These are phyloP conservation scores for Tricholoma sp. DNA, from an alignment of 768 basidiomycete genomes.

Conservation along the genomic window DNA sequence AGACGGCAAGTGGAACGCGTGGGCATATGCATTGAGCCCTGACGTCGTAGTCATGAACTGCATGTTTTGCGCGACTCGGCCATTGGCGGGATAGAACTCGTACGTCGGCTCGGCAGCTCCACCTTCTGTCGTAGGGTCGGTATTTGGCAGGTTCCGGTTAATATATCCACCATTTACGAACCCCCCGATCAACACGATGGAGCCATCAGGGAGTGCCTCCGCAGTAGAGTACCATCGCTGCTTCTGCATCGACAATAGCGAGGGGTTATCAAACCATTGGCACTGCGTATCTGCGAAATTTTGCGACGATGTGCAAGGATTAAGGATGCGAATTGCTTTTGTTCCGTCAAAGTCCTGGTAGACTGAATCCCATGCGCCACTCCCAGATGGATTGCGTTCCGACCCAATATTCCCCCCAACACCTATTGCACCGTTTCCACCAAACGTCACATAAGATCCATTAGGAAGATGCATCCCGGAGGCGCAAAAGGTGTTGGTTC, in stretches of 20 bases:
- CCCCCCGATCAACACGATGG: slow-evolving; percentile 76
- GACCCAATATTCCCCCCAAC: slow-evolving; percentile 57
- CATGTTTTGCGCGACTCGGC: slow-evolving; percentile 46
- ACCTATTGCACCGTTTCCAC: slow-evolving; percentile 73
- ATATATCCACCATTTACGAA: slow-evolving; percentile 77
- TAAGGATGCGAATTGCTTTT: slow-evolving; percentile 77
- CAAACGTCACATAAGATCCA: slow-evolving; percentile 69
- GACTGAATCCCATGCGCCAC: slow-evolving; percentile 52
- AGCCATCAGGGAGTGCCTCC: slow-evolving; percentile 72
- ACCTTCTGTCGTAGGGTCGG: slow-evolving; percentile 57
- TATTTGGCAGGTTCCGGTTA: slow-evolving; percentile 72
- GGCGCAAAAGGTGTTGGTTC: slow-evolving; percentile 75
- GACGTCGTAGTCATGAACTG: slow-evolving; percentile 69
- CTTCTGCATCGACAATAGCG: slow-evolving; percentile 59
- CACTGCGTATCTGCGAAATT: slow-evolving; percentile 48
- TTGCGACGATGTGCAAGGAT: slow-evolving; percentile 57
- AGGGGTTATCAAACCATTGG: slow-evolving; percentile 69
- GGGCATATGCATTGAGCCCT: slow-evolving; percentile 75
- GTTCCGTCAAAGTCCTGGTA: slow-evolving; percentile 84
- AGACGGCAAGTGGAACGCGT: slow-evolving; percentile 68
- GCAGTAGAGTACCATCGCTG: slow-evolving; percentile 77
- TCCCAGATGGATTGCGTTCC: slow-evolving; percentile 38
- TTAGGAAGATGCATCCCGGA: slow-evolving; percentile 82
- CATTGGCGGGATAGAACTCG: slow-evolving; percentile 75
- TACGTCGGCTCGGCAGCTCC: slow-evolving; percentile 80